Percentiles rank a stretch among this genome's conserved stretches.
phyloP scores from a whole-genome alignment of 2,329 filamentous ascomycete genomes.

The Trichoderma brevicompactum region DNA sequence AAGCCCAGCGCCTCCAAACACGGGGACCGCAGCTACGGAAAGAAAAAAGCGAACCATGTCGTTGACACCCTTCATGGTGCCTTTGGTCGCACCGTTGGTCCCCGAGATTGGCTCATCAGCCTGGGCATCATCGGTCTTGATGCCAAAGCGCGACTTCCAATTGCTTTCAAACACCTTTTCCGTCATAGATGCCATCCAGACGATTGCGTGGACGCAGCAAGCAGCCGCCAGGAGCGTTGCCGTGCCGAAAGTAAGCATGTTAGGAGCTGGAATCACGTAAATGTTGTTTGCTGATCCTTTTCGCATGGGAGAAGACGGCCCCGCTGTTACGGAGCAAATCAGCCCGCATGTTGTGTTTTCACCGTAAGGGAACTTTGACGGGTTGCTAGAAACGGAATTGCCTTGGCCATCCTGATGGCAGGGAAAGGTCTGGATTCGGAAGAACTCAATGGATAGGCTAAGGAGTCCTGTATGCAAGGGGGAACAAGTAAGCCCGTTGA shows the following conservation, averaged over 20 bases:
- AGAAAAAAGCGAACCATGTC: conserved; percentile 58
- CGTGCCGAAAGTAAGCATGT: conserved; percentile 60
- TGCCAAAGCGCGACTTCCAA: conserved; percentile 53
- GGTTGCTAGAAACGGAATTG: conserved; percentile 42
- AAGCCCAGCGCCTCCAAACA: conserved; percentile 63
- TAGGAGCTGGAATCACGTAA: conserved; percentile 64
- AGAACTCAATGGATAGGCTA: conserved; percentile 68
- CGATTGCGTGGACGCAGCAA: conserved; percentile 66
- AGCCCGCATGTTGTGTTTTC: conserved; percentile 50
- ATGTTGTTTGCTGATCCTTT: conserved; percentile 61
- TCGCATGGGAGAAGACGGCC: conserved; percentile 61
- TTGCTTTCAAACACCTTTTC: conserved; percentile 67
- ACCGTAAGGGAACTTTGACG: conserved; percentile 51
- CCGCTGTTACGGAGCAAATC: conserved; percentile 48
- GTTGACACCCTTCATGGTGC: conserved; percentile 59
- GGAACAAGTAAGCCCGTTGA: not conserved
- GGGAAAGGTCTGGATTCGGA: conserved; percentile 51
- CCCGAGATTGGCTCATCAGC: conserved; percentile 52
- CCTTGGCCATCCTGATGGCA: conserved; percentile 50
- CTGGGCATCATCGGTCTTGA: conserved; percentile 34
- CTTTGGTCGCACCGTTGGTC: conserved; percentile 58
- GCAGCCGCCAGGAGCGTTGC: conserved; percentile 65
- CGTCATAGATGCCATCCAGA: conserved; percentile 65
- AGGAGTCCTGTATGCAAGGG: conserved; percentile 52
- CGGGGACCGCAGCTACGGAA: conserved; percentile 59